These are phyloP conservation scores for Blepharisma japonicum DNA, from an alignment of 73 alveolate genomes.

Conservation along the genomic window DNA sequence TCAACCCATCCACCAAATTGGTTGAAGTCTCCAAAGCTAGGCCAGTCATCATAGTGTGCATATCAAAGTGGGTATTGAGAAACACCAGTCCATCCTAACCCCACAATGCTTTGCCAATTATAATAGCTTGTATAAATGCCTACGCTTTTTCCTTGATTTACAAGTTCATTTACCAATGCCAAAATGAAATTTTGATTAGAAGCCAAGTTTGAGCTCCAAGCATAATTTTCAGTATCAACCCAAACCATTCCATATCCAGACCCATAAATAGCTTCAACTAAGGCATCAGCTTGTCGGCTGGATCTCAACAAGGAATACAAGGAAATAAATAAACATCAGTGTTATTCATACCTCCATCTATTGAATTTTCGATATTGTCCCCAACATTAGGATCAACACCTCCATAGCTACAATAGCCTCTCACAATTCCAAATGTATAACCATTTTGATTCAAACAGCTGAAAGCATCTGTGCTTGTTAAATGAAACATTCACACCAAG, in stretches of 20 bases:
- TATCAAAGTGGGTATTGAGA: slow-evolving; percentile 64
- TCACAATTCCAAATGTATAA: slow-evolving; percentile 45
- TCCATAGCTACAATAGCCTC: slow-evolving; percentile 58
- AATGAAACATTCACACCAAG: too few species aligned
- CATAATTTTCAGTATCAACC: slow-evolving; percentile 74
- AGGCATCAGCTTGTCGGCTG: neutral
- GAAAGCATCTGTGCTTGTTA: too few species aligned
- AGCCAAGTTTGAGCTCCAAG: slow-evolving; percentile 36
- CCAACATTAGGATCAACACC: slow-evolving; percentile 48
- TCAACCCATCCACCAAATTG: slow-evolving; percentile 67
- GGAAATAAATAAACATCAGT: slow-evolving; percentile 67
- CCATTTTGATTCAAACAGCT: neutral
- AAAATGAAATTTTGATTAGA: slow-evolving; percentile 53
- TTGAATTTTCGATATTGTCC: slow-evolving; percentile 38
- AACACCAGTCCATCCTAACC: slow-evolving; percentile 48
- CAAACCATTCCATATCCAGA: slow-evolving; percentile 34
- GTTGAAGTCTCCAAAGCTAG: slow-evolving; percentile 55
- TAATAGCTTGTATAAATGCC: slow-evolving; percentile 62
- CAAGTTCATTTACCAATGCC: slow-evolving; percentile 46
- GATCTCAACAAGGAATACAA: neutral
- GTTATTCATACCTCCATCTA: slow-evolving; percentile 48
- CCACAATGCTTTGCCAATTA: slow-evolving; percentile 67
- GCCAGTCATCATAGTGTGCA: slow-evolving; percentile 73
- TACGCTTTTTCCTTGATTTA: slow-evolving; percentile 43
- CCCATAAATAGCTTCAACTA: neutral